Conservation (phyloP, 345 rosid species). For the Acer campestre region DNA sequence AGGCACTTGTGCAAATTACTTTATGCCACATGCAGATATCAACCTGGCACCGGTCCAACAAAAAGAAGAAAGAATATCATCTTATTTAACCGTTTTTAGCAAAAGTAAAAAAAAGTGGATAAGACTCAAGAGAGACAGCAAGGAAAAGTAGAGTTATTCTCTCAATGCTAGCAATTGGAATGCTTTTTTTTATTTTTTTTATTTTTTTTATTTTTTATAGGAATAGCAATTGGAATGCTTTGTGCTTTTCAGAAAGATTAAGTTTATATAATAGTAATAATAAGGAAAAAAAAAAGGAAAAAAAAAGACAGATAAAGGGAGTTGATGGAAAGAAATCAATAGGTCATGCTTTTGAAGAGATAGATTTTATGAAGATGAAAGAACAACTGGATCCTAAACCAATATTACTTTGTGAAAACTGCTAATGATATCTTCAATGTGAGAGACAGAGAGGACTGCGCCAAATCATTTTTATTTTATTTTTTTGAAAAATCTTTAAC, state of each 20-base stretch:
- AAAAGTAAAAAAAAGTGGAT: neutral
- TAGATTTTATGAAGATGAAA: neutral
- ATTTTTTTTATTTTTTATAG: too few species aligned
- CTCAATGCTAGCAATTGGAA: neutral
- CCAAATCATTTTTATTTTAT: too few species aligned
- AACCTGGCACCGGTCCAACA: conserved; percentile 8
- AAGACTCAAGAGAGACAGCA: neutral
- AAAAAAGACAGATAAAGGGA: conserved; percentile 1
- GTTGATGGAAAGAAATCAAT: neutral
- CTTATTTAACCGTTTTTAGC: neutral
- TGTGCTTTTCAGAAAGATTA: neutral
- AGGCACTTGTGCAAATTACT: neutral
- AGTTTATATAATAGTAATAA: neutral
- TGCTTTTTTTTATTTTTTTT: neutral
- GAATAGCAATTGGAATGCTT: neutral
- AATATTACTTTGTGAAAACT: too few species aligned
- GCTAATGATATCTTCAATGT: too few species aligned
- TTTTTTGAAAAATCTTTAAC: too few species aligned
- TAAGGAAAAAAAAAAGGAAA: neutral
- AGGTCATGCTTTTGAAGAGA: neutral
- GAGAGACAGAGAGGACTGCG: too few species aligned
- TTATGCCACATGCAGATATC: conserved; percentile 5
- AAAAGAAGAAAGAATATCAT: neutral
- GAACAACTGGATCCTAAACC: neutral
- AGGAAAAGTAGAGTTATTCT: neutral